phyloP scores from a whole-genome alignment of 2,329 filamentous ascomycete species.

The Colletotrichum sidae region DNA sequence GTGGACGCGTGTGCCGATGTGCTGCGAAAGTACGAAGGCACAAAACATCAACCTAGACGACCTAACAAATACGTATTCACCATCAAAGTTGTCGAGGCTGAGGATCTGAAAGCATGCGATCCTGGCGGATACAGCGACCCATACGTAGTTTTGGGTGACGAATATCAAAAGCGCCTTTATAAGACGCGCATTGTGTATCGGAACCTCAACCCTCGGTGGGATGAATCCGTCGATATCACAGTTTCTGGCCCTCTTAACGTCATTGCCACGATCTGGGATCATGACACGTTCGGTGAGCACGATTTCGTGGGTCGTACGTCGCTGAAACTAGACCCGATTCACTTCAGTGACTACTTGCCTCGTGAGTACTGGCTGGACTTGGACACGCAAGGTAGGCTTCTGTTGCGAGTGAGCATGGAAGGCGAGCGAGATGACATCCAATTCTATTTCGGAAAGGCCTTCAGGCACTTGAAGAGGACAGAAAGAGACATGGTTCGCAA shows the following conservation, averaged over 20 bases:
- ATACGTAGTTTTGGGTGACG: constrained; percentile 95
- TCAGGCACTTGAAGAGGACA: constrained; percentile 92
- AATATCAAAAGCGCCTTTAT: constrained; percentile 95
- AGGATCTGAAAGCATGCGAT: constrained; percentile 98
- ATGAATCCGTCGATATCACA: constrained; percentile 96
- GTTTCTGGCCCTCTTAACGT: constrained; percentile 92
- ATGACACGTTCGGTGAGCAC: constrained; percentile 96
- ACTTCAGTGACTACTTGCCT: constrained; percentile 95
- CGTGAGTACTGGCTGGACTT: constrained; percentile 98
- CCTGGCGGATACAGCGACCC: constrained; percentile 94
- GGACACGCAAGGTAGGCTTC: constrained; percentile 90
- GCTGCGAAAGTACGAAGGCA: constrained; percentile 78
- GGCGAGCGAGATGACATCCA: constrained; percentile 98
- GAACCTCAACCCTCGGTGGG: constrained; percentile 94
- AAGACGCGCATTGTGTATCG: constrained; percentile 94
- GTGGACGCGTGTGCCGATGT: constrained; percentile 90
- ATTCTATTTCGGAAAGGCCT: constrained; percentile 98
- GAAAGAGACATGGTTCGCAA: constrained; percentile 98
- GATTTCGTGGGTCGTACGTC: constrained; percentile 98
- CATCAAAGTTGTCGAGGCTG: constrained; percentile 97
- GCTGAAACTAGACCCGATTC: constrained; percentile 95
- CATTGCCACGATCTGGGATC: constrained; percentile 98
- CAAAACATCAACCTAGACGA: constrained; percentile 71
- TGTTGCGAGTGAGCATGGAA: constrained; percentile 97
- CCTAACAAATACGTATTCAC: constrained; percentile 96